Percentiles rank a stretch among this genome's conserved stretches.
These are phyloP conservation scores for Carallia pectinifolia DNA, from an alignment of 345 rosid genomes.

Conservation along the genomic window DNA sequence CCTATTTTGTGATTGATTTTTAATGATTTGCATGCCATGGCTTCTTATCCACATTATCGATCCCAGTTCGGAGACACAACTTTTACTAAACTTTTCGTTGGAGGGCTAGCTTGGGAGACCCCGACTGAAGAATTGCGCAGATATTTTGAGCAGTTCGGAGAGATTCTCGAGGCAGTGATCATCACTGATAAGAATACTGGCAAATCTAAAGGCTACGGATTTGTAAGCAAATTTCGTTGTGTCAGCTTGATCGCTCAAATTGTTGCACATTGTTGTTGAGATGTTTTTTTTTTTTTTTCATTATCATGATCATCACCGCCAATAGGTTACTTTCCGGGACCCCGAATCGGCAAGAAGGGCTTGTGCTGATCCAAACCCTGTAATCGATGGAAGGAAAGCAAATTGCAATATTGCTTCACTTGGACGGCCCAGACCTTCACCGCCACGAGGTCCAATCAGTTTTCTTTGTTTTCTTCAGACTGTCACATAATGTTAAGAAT, in stretches of 20 bases:
- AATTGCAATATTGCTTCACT: constrained; percentile 90
- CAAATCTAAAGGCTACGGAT: constrained; percentile 95
- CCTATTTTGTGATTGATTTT: no score
- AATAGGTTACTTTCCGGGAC: constrained; percentile 83
- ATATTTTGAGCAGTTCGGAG: constrained; percentile 87
- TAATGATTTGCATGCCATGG: constrained; percentile 35
- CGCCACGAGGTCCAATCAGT: constrained; percentile 63
- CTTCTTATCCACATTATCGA: constrained; percentile 62
- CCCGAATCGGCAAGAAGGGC: constrained; percentile 86
- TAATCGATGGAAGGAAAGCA: constrained; percentile 86
- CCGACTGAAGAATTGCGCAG: constrained; percentile 78
- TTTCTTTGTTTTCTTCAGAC: not conserved
- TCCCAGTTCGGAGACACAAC: constrained; percentile 95
- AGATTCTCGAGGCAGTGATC: constrained; percentile 94
- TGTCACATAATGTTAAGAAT: not conserved
- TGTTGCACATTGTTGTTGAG: not conserved
- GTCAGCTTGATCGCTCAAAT: not conserved
- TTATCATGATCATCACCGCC: not conserved
- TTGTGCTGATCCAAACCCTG: constrained; percentile 73
- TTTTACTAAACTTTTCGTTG: constrained; percentile 80
- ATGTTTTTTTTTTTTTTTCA: not conserved
- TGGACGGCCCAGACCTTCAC: constrained; percentile 80
- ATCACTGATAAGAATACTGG: constrained; percentile 77
- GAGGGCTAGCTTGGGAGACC: constrained; percentile 97
- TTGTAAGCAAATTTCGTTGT: constrained; percentile 46